Base-by-base conservation (phyloP, 1,284 basidiomycete genomes). In the Ustilago esculenta region DNA sequence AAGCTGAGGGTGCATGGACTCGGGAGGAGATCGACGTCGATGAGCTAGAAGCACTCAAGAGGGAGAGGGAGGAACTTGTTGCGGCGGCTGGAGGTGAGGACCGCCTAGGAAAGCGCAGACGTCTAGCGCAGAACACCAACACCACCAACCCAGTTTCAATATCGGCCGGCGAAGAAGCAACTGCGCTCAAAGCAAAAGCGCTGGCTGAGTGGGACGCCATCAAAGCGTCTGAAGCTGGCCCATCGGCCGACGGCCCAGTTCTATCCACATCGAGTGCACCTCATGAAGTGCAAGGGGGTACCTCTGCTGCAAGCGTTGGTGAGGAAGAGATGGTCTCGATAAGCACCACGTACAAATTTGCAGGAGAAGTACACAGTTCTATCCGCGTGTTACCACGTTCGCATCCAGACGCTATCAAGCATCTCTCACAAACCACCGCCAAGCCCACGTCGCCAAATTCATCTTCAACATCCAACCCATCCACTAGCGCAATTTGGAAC, bases 391-490 rank as follows among this genome's bases (percentile, higher is more conserved):
- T 77, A 3, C 75, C 73, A 11, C 41, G 60, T 12, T 64, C 73
- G 3, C 71, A 75, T 36, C 73, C 74, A 12, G 73, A 76, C 12
- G 68, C 72, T 10, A 42, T 72, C 41, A 59, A 67, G 36, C 71
- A 58, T 34, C 60, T 77, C 46, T 18, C 58, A 7, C 51, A 54
- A 29, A 35, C 42, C 29, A 20, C 63, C 10, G 11, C 47, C 21
- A 17, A 9, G 18, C 25, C 17, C 14, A 50, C 17, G 9, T 20
- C 32, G 8, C 25, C 34, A 27, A 35, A 14, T 17, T 35, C 37
- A 5, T 46, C 47, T 12, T 21, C 57, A 15, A 12, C 36, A 15
- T 1, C 41, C 11, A 47, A 40, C 4, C 41, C 39, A 2, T 12
- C 44, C 25, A 12, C 49, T 20, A 12, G n/a, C n/a, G n/a, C n/a